These are phyloP conservation scores for Cercospora berteroae DNA, from an alignment of 2,329 filamentous ascomycete genomes.

Conservation along the genomic window DNA sequence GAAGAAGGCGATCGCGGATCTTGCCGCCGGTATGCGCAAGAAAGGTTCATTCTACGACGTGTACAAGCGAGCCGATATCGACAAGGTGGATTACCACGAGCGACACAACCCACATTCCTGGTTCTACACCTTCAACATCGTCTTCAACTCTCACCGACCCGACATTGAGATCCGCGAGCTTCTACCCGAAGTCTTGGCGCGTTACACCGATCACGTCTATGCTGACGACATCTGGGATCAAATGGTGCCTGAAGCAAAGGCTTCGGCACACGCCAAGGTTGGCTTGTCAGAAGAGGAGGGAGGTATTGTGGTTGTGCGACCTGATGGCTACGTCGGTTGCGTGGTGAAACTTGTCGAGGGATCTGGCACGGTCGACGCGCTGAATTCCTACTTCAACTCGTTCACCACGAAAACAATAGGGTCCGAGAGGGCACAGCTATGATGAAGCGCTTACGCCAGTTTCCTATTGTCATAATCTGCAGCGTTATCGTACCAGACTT, in stretches of 20 bases:
- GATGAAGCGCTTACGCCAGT: background rate
- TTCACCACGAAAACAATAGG: conserved; percentile 64
- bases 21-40: conserved; percentile 63
- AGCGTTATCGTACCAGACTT: conserved; percentile 1
- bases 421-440: conserved; percentile 30
- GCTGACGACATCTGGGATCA: conserved; percentile 78
- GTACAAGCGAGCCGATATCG: conserved; percentile 62
- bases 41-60: conserved; percentile 69
- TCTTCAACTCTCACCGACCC: conserved; percentile 67
- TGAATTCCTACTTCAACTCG: conserved; percentile 77
- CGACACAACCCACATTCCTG: conserved; percentile 77
- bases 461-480: background rate
- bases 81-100: conserved; percentile 70
- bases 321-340: conserved; percentile 82
- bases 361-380: conserved; percentile 73
- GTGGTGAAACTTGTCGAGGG: conserved; percentile 73
- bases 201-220: conserved; percentile 81
- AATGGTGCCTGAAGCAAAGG: conserved; percentile 65
- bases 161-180: conserved; percentile 71
- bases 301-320: conserved; percentile 78
- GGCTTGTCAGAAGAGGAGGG: conserved; percentile 71
- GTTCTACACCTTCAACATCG: conserved; percentile 76
- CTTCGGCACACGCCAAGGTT: conserved; percentile 82
- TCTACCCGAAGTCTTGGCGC: conserved; percentile 66
- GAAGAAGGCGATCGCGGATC: conserved; percentile 64